Base-by-base conservation (phyloP, 2,329 filamentous ascomycete genomes). In the Calycina marina region DNA sequence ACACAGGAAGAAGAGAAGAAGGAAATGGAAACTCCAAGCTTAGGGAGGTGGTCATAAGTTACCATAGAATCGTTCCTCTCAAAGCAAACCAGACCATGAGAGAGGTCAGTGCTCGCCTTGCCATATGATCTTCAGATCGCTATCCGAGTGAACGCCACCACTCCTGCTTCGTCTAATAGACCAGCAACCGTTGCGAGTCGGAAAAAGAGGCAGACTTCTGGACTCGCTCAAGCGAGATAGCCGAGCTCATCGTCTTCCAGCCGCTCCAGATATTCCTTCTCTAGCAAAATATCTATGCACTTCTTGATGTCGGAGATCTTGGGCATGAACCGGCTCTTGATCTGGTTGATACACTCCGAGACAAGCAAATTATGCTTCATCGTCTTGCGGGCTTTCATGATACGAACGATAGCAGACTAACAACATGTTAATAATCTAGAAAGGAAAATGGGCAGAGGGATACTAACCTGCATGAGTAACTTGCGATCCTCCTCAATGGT, bases 341-440 rank as follows among this genome's bases (percentile, higher is more conserved):
- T 94, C 58, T 96, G 90, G 51, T 77, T 79, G 56, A 98, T 96
- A 14, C 86, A 92, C 60, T 98, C 90, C 52, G 83, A 78, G 34
- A 98, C 85, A 9, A 98, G 76, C 52, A 90, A 80, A 40, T 78
- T 76, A 60, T 98, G 88, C 72, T 94, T 96, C 83, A 96, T 92
- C 62, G 79, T 83, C 74, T 98, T 96, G 39, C 90, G 79, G 3
- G 88, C 92, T 65, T 98, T 98, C 90, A 98, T 98, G 63, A 98
- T 94, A 51, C 90, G 83, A 36, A 98, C 90, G 56, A 98, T 96
- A 14, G 88, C 86, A 40, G 90, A 96, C 88, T 98, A 44, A 35
- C 31, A 40, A 22, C n/a, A 22, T n/a, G n/a, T n/a, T n/a, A n/a
- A n/a, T n/a, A n/a, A n/a, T n/a, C n/a, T n/a, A n/a, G n/a, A n/a